Evolutionary conservation across 1,139 yeast species (phyloP).

Genomic region (Pneumocystis canis): DNA sequence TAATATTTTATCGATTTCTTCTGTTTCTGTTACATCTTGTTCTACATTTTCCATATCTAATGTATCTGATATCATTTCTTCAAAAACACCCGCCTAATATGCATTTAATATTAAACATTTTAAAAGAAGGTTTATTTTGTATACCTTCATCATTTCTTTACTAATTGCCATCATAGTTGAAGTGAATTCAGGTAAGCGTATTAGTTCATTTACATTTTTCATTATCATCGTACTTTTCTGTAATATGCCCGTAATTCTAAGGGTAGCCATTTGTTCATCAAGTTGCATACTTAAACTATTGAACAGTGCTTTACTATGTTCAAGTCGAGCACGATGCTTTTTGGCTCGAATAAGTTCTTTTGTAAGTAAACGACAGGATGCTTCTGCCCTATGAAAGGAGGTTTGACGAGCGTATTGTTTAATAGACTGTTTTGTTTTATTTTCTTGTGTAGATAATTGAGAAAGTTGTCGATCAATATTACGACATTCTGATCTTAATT

Average conservation of each 20-base stretch:
- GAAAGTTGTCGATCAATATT: slow-evolving; percentile 66
- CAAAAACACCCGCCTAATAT: slow-evolving; percentile 57
- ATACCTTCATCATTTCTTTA: slow-evolving; percentile 62
- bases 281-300: slow-evolving; percentile 78
- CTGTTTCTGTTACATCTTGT: slow-evolving; percentile 53
- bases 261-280: slow-evolving; percentile 81
- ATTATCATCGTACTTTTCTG: slow-evolving; percentile 65
- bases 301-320: slow-evolving; percentile 69
- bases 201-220: slow-evolving; percentile 74
- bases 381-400: slow-evolving; percentile 51
- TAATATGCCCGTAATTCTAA: slow-evolving; percentile 70
- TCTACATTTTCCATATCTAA: slow-evolving; percentile 57
- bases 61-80: slow-evolving; percentile 90
- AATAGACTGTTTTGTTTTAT: slow-evolving; percentile 60
- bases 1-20: slow-evolving; percentile 48
- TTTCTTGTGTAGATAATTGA: slow-evolving; percentile 36
- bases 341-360: slow-evolving; percentile 62
- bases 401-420: slow-evolving; percentile 63
- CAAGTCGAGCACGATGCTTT: slow-evolving; percentile 59
- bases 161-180: slow-evolving; percentile 78
- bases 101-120: background rate
- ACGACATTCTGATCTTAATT: slow-evolving; percentile 71
- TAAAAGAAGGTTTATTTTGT: background rate
- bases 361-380: slow-evolving; percentile 44
- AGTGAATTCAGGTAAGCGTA: slow-evolving; percentile 64